A percentile compares a stretch with the other conserved stretches of the same genome.
phyloP scores from a whole-genome alignment of 2,329 filamentous ascomycete species.

The Hypoxylon rubiginosum region DNA sequence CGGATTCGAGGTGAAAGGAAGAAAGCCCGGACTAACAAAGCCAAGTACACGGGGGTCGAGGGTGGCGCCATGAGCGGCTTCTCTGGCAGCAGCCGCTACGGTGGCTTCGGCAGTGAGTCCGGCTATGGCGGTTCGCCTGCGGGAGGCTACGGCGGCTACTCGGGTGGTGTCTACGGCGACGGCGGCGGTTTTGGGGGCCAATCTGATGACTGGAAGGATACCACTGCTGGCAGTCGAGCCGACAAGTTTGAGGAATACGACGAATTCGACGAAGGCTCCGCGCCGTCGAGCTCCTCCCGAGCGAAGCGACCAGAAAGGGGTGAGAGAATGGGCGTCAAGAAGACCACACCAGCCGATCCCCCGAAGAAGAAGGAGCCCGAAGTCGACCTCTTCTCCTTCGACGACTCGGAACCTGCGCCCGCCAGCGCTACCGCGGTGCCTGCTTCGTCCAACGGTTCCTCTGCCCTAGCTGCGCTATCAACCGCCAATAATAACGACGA shows the following conservation, averaged over 20 bases:
- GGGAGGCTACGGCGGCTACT: conserved; percentile 69
- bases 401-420: conserved; percentile 73
- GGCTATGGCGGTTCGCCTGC: conserved; percentile 71
- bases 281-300: conserved; percentile 64
- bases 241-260: conserved; percentile 97
- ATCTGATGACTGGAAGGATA: conserved; percentile 77
- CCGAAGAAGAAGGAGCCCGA: conserved; percentile 90
- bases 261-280: conserved; percentile 86
- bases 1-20: conserved; percentile 85
- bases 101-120: conserved; percentile 92
- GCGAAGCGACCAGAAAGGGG: conserved; percentile 64
- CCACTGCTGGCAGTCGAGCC: conserved; percentile 65
- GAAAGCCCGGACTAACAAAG: conserved; percentile 89
- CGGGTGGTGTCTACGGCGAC: conserved; percentile 89
- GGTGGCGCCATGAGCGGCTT: conserved; percentile 77
- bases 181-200: conserved; percentile 93
- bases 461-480: conserved; percentile 62
- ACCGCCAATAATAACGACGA: conserved; percentile 71
- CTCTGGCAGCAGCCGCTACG: conserved; percentile 74
- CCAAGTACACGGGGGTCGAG: conserved; percentile 96
- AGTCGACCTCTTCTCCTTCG: conserved; percentile 92
- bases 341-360: conserved; percentile 64
- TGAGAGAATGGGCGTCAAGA: conserved; percentile 66
- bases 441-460: conserved; percentile 60
- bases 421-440: conserved; percentile 57